These are phyloP conservation scores for Zoysia japonica DNA, from an alignment of 176 grass and related monocot genomes.

Conservation along the genomic window DNA sequence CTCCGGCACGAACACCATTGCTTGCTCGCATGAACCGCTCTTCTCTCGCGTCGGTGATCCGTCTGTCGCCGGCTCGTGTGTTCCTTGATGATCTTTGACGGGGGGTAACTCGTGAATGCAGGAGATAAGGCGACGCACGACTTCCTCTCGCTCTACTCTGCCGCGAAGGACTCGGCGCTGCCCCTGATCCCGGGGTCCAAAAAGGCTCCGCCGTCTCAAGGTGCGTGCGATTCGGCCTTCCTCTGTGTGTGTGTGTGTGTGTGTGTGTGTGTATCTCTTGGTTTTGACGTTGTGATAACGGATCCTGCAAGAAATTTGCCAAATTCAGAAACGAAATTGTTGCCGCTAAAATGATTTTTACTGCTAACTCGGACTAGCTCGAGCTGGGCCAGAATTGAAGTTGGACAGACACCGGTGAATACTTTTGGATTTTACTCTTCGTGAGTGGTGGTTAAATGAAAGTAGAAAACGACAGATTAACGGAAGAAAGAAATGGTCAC, in stretches of 20 bases:
- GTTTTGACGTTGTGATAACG: not conserved
- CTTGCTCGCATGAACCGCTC: not conserved
- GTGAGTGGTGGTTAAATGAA: not conserved
- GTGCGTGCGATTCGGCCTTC: constrained; percentile 17
- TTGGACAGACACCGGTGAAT: not conserved
- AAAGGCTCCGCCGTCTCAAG: constrained; percentile 53
- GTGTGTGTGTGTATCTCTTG: not conserved
- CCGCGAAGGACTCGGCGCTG: constrained; percentile 57
- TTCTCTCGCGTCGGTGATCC: not conserved
- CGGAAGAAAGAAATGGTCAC: constrained; percentile 35
- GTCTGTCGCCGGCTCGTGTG: not conserved
- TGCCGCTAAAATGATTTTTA: not conserved
- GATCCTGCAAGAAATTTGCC: constrained; percentile 3
- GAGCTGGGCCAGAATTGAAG: no score
- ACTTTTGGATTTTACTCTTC: not conserved
- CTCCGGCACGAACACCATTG: not conserved
- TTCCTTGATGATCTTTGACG: not conserved
- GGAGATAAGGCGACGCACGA: constrained; percentile 81
- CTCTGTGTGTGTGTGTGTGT: not conserved
- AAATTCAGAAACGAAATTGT: not conserved
- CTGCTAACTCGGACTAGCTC: not conserved
- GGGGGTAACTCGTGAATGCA: constrained; percentile 5
- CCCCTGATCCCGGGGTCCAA: constrained; percentile 50
- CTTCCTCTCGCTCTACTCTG: constrained; percentile 77
- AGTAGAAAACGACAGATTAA: constrained; percentile 34